Evolutionary conservation across 805 yeast species (phyloP), one percentile per base, ranked within the genome.

Genomic region (Dipodascus albidus): DNA sequence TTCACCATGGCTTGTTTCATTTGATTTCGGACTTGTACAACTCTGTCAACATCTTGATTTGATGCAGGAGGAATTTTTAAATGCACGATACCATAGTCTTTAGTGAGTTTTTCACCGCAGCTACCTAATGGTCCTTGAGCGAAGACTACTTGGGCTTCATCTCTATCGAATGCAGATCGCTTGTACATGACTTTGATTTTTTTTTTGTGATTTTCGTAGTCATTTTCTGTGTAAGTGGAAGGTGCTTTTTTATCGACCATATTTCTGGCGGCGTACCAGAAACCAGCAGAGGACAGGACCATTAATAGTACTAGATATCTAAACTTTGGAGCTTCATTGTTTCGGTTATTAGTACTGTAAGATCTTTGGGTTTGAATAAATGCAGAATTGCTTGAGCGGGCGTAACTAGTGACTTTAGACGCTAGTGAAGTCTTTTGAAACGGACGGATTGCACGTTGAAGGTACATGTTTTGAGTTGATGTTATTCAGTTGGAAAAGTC

Each of bases 71-170:
- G 93, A 98, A 66, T 93, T 91, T 50, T 75, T 67, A 91, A 72
- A 66, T 91, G 99, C 31, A 85, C 83, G 68, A 90, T 93, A 17
- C 83, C 81, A 66, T 79, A 85, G 61, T 89, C 87, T 20, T 77
- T 70, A 48, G 91, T 97, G 54, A 91, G 75, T 64, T 81, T 86
- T 31, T 83, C 84, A 67, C 93, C 93, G 48, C 99, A 98, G 24
- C 96, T 87, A 20, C 98, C 98, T 3, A 98, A 98, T 2, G 98
- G 98, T 48, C 99, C 99, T 44, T 88, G 75, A 22, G 88, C 95
- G 66, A 85, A 88, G 23, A 90, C 76, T 2, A 91, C 95, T 23
- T 86, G 80, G 24, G 86, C 81, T 53, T 87, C 82, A 42, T 81
- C 80, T 1, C 77, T 75, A 8, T 77, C 70, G 65, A 86, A 86